Base-by-base conservation (phyloP, 2,329 filamentous ascomycete species). In the Pseudopyricularia javanii region DNA sequence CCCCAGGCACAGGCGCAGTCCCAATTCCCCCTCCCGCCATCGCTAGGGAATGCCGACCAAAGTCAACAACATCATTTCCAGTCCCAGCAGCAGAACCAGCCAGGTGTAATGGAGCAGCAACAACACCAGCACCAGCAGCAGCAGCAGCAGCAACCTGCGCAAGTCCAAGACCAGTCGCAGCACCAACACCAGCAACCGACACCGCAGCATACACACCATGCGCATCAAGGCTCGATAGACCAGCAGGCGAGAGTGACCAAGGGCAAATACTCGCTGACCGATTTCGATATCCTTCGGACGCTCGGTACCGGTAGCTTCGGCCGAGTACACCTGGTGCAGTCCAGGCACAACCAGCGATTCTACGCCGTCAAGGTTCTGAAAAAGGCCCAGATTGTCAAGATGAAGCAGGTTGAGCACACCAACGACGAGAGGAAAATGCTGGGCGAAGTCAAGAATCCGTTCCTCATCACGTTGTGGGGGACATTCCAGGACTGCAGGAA, bases 401-500 rank as follows among this genome's bases (percentile, higher is more conserved):
- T 98, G 93, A 98, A 98, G 80, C 93, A 98, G 71, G 90, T 98
- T 56, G 93, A 98, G 71, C 93, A 98, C 72, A 98, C 93, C 60
- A 98, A 98, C 65, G 93, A 98, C 70, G 93, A 98, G 74, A 80
- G 93, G 59, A 83, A 81, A 62, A 98, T 98, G 93, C 74, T 98
- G 63, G 88, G 89, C 66, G 87, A 95, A 67, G 93, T 97, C 67
- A 95, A 96, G 69, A 91, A 98, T 70, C 91, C 93, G 12, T 98
- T 98, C 72, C 76, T 98, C 58, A 93, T 98, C 66, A 98, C 93
- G 2, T 76, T 98, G 40, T 98, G 93, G 93, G 93, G 93, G 54
- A 98, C 93, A 9, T 98, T 97, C 69, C 91, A 97, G 67, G 93
- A 98, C 64, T 80, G 84, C 50, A 90, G 84, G 71, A 97, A 96